Conservation (phyloP, 2,329 filamentous ascomycete genomes). For the Thelonectria rubi region DNA sequence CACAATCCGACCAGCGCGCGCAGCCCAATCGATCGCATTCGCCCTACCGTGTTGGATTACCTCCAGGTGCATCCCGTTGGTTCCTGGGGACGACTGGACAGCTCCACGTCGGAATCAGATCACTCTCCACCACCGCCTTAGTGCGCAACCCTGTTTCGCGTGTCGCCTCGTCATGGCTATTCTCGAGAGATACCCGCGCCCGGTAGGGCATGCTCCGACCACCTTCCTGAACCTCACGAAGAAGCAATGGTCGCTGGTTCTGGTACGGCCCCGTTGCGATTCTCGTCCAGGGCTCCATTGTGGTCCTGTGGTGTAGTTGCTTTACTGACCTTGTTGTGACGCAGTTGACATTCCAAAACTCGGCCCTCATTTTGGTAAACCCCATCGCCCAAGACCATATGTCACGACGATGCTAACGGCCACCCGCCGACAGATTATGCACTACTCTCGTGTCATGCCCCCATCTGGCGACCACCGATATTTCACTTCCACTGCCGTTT, state of each 20-base stretch:
- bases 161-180: slow-evolving; percentile 36
- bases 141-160: not conserved
- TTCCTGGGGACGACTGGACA: not conserved
- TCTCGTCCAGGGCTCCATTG: not conserved
- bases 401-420: slow-evolving; percentile 68
- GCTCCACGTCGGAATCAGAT: slow-evolving; percentile 1
- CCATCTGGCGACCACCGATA: slow-evolving; percentile 84
- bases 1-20: slow-evolving; percentile 1
- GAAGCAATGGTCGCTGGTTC: slow-evolving; percentile 41
- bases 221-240: slow-evolving; percentile 39
- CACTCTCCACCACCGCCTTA: slow-evolving; percentile 17
- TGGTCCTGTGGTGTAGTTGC: not conserved
- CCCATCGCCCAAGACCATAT: slow-evolving; percentile 50
- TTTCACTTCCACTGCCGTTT: slow-evolving; percentile 91
- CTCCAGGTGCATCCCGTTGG: slow-evolving; percentile 23
- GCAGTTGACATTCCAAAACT: slow-evolving; percentile 79
- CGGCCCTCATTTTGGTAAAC: slow-evolving; percentile 75
- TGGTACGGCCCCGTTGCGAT: slow-evolving; percentile 18
- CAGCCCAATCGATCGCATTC: slow-evolving; percentile 32
- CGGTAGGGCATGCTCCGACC: slow-evolving; percentile 20
- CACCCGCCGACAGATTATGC: slow-evolving; percentile 72
- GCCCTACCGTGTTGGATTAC: not conserved
- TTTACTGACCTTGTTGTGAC: slow-evolving; percentile 26
- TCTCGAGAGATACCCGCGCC: slow-evolving; percentile 28
- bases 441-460: slow-evolving; percentile 96